A percentile compares a stretch with the other conserved stretches of the same genome.
phyloP scores from a whole-genome alignment of 1,284 basidiomycete species.

The Baeospora myosura region DNA sequence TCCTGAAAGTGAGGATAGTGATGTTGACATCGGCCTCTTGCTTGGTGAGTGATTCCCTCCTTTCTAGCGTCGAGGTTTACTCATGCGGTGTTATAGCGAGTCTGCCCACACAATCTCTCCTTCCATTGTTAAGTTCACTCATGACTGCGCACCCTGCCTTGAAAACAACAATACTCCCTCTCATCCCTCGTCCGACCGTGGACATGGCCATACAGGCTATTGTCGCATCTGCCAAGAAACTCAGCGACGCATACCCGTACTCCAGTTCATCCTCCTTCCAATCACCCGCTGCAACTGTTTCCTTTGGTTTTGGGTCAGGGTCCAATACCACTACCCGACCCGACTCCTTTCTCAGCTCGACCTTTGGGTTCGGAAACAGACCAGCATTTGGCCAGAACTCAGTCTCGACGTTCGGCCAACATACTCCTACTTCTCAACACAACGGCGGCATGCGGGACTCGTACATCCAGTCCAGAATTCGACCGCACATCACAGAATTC shows the following conservation, averaged over 20 bases:
- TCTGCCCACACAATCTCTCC: constrained; percentile 62
- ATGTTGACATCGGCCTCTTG: constrained; percentile 72
- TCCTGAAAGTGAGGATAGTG: constrained; percentile 34
- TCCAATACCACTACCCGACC: constrained; percentile 17
- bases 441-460: constrained; percentile 63
- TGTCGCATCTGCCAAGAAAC: constrained; percentile 57
- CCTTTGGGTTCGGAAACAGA: constrained; percentile 10
- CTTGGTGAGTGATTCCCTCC: constrained; percentile 44
- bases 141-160: constrained; percentile 58
- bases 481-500: constrained; percentile 67
- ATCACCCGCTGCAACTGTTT: constrained; percentile 23
- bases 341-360: constrained; percentile 13
- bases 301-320: constrained; percentile 45
- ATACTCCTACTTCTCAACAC: constrained; percentile 14
- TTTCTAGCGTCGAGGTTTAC: constrained; percentile 2
- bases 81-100: constrained; percentile 45
- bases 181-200: constrained; percentile 73
- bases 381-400: constrained; percentile 18
- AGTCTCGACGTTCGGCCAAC: constrained; percentile 15
- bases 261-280: constrained; percentile 42
- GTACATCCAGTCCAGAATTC: constrained; percentile 67
- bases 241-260: constrained; percentile 75
- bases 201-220: constrained; percentile 66
- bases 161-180: constrained; percentile 57
- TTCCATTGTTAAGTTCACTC: constrained; percentile 63